Conservation (phyloP, 108 stramenopile species). For the Fragilaria crotonensis region DNA sequence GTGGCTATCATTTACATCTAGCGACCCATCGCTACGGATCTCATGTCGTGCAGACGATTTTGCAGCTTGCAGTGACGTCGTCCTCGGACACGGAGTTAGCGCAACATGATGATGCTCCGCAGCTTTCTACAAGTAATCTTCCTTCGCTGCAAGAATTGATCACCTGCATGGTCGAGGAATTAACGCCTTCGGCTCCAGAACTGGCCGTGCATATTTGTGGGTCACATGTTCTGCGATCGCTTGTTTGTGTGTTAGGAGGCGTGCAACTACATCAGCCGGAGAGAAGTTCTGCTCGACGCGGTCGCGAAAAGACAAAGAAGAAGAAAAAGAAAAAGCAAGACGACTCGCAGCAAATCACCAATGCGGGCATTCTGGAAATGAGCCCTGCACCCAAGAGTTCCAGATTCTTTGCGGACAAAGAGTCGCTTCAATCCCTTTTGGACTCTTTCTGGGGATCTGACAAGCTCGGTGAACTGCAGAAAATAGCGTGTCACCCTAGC, state of each 20-base stretch:
- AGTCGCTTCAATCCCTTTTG: slow-evolving; percentile 22
- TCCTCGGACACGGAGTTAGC: slow-evolving; percentile 32
- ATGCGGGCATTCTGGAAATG: slow-evolving; percentile 32
- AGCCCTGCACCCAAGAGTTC: slow-evolving; percentile 2
- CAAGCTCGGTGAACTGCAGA: slow-evolving; percentile 47
- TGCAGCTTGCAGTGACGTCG: slow-evolving; percentile 34
- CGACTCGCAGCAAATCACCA: slow-evolving; percentile 11
- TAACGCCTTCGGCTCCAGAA: slow-evolving; percentile 42
- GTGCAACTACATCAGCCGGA: slow-evolving; percentile 35
- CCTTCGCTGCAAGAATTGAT: slow-evolving; percentile 44
- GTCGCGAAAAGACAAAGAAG: slow-evolving; percentile 56
- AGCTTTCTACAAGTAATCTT: slow-evolving; percentile 13
- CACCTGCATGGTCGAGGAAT: slow-evolving; percentile 42
- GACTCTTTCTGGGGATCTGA: slow-evolving; percentile 18
- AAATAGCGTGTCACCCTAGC: slow-evolving; percentile 63
- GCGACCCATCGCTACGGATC: slow-evolving; percentile 80
- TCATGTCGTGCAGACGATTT: slow-evolving; percentile 74
- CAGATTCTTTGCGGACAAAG: background rate
- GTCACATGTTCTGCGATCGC: slow-evolving; percentile 70
- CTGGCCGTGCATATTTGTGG: slow-evolving; percentile 79
- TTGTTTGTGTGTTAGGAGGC: slow-evolving; percentile 66
- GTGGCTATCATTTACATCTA: slow-evolving; percentile 62
- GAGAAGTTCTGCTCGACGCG: slow-evolving; percentile 41
- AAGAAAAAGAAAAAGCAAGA: slow-evolving; percentile 49
- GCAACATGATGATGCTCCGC: slow-evolving; percentile 42